Percentiles rank a stretch among this genome's conserved stretches.
Conservation (phyloP, 768 basidiomycete species). For the Mycena haematopus region DNA sequence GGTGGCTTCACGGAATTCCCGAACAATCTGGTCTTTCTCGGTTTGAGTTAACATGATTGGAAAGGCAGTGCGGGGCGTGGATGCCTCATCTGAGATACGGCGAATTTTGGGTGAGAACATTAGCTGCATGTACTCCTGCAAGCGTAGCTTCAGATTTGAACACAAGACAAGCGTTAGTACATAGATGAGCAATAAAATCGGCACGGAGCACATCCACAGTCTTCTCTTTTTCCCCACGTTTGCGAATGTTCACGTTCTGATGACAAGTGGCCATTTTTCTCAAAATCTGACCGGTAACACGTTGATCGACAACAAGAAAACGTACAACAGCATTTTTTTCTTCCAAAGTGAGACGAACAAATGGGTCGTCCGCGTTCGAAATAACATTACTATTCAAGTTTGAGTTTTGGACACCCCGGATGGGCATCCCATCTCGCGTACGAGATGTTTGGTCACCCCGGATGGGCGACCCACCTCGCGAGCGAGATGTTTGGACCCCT, state of each 20-base stretch:
- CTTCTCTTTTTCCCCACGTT: neutral
- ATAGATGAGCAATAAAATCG: neutral
- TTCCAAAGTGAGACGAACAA: neutral
- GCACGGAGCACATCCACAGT: neutral
- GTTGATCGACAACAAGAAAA: neutral
- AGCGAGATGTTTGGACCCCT: neutral
- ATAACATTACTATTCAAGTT: too few species aligned
- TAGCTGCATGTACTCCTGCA: neutral
- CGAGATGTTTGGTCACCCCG: neutral
- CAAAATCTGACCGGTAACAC: neutral
- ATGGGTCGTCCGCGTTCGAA: neutral
- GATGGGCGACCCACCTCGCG: neutral
- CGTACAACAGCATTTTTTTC: constrained; percentile 1
- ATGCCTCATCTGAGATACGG: too few species aligned
- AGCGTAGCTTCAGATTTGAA: neutral
- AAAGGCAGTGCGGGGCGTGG: too few species aligned
- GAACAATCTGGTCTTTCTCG: too few species aligned
- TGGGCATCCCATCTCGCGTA: constrained; percentile 1
- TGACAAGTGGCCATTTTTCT: neutral
- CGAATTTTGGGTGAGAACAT: neutral
- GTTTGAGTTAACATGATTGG: too few species aligned
- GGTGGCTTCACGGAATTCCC: too few species aligned
- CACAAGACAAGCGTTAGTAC: neutral
- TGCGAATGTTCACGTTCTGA: neutral
- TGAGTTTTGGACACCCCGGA: neutral